Percentiles rank a stretch among this genome's conserved stretches.
These are phyloP conservation scores for Talaromyces sp. DNA, from an alignment of 2,329 filamentous ascomycete genomes.

Conservation along the genomic window DNA sequence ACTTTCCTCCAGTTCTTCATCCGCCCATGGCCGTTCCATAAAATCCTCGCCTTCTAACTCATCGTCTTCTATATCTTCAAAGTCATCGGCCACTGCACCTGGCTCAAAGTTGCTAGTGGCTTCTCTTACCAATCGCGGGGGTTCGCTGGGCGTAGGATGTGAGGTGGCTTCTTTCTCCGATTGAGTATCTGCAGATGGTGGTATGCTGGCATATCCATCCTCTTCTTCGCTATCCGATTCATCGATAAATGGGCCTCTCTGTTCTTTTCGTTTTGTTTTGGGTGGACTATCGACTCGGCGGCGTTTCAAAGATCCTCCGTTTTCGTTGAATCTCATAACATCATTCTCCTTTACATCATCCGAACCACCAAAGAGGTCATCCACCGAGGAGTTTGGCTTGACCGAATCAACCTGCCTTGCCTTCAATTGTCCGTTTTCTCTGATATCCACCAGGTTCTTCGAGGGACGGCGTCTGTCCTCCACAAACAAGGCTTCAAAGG, in stretches of 20 bases:
- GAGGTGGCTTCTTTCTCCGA: neutral
- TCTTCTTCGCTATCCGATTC: constrained; percentile 51
- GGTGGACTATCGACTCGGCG: constrained; percentile 22
- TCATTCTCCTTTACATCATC: constrained; percentile 6
- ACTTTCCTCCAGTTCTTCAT: constrained; percentile 26
- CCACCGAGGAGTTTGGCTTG: neutral
- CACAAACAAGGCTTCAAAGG: constrained; percentile 25
- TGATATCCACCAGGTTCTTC: constrained; percentile 7
- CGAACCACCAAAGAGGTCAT: neutral
- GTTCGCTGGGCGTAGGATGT: constrained; percentile 19
- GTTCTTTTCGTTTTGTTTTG: constrained; percentile 6
- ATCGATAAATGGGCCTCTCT: constrained; percentile 36
- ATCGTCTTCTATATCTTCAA: constrained; percentile 58
- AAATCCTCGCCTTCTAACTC: constrained; percentile 62
- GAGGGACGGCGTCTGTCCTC: constrained; percentile 24
- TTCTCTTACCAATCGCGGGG: constrained; percentile 45
- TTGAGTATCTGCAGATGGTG: constrained; percentile 13
- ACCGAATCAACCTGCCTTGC: neutral
- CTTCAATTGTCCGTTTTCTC: neutral
- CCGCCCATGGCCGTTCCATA: constrained; percentile 58
- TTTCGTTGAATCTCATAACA: constrained; percentile 27
- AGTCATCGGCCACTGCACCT: constrained; percentile 42
- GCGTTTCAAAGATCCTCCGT: constrained; percentile 25
- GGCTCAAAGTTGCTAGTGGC: constrained; percentile 34
- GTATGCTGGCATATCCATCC: constrained; percentile 15